Conservation (phyloP, 2,329 filamentous ascomycete species). For the Knufia petricola region DNA sequence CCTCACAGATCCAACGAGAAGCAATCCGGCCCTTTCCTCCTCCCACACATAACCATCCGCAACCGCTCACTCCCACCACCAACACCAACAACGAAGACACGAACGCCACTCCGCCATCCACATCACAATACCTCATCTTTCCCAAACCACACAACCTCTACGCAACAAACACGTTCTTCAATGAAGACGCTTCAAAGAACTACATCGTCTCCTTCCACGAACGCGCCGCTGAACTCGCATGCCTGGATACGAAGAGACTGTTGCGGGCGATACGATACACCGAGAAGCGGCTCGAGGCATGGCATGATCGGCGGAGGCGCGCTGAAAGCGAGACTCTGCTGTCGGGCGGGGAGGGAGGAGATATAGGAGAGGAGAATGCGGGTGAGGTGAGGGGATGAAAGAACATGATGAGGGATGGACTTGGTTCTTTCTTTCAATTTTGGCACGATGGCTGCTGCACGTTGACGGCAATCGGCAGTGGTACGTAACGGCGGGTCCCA, state of each 20-base stretch:
- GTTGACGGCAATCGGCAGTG: too few species aligned
- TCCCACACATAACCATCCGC: neutral
- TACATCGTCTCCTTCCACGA: constrained; percentile 38
- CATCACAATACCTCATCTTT: constrained; percentile 2
- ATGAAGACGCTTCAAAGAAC: constrained; percentile 35
- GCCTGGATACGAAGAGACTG: constrained; percentile 41
- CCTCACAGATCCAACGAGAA: constrained; percentile 24
- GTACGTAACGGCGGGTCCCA: too few species aligned
- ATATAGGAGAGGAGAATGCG: neutral
- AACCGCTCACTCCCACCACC: neutral
- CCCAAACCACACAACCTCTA: constrained; percentile 20
- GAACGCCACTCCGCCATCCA: neutral
- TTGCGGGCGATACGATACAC: constrained; percentile 41
- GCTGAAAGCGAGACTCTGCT: too few species aligned
- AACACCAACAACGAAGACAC: neutral
- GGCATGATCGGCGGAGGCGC: constrained; percentile 11
- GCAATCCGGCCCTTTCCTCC: constrained; percentile 35
- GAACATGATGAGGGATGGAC: too few species aligned
- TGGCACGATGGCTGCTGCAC: too few species aligned
- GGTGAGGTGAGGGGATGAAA: neutral
- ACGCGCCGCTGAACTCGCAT: constrained; percentile 41
- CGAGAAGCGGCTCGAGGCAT: constrained; percentile 38
- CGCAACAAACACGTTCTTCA: constrained; percentile 41
- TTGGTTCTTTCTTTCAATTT: too few species aligned
- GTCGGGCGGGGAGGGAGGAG: too few species aligned